These are phyloP conservation scores for Tulasnella sp. DNA, from an alignment of 768 basidiomycete genomes.

Conservation along the genomic window DNA sequence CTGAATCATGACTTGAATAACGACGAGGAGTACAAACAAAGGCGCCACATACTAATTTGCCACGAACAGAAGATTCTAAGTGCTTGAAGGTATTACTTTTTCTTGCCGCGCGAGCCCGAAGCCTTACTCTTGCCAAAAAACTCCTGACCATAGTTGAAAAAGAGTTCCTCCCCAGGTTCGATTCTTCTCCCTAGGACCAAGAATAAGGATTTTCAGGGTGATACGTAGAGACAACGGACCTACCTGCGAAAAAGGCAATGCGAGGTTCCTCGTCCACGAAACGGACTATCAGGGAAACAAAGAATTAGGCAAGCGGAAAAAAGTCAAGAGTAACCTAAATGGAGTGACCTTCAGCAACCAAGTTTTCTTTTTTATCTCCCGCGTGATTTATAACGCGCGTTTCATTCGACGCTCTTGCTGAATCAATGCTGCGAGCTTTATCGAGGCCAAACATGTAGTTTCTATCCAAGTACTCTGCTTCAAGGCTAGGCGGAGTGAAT, in stretches of 20 bases:
- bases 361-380: conserved; percentile 19
- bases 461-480: conserved; percentile 38
- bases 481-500: background rate
- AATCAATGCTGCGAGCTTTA: conserved; percentile 43
- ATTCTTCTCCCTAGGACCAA: conserved; percentile 35
- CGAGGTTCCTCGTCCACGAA: conserved; percentile 60
- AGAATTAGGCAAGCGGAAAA: background rate
- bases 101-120: background rate
- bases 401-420: conserved; percentile 48
- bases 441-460: conserved; percentile 59
- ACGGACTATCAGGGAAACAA: conserved; percentile 34
- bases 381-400: conserved; percentile 66
- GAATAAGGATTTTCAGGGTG: conserved; percentile 2
- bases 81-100: background rate
- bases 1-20: background rate
- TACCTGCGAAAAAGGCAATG: conserved; percentile 55
- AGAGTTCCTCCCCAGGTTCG: conserved; percentile 41
- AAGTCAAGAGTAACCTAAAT: background rate
- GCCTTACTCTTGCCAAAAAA: background rate
- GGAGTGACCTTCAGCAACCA: conserved; percentile 47
- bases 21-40: background rate
- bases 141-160: conserved; percentile 48
- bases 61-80: background rate
- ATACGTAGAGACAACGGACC: conserved; percentile 24
- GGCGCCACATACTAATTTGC: background rate